These are phyloP conservation scores for Neofusicoccum laricinum DNA, from an alignment of 2,329 filamentous ascomycete genomes.

Conservation along the genomic window DNA sequence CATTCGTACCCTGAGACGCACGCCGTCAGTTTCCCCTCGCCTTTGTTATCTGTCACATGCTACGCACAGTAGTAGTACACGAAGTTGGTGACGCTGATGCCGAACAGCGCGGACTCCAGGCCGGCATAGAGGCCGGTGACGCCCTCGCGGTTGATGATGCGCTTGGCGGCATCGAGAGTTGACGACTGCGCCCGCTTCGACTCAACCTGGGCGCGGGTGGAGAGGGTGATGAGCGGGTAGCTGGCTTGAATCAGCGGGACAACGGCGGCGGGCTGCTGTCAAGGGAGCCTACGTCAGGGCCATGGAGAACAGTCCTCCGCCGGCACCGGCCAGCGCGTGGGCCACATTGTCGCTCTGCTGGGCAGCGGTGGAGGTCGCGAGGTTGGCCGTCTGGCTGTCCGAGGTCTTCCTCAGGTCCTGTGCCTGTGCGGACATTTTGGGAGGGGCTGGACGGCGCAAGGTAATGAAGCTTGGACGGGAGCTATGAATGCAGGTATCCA, in stretches of 20 bases:
- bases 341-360: constrained; percentile 96
- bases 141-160: constrained; percentile 90
- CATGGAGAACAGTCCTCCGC: constrained; percentile 94
- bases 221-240: constrained; percentile 95
- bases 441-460: background rate
- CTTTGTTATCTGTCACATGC: background rate
- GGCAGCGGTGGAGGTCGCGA: constrained; percentile 59
- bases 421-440: constrained; percentile 16
- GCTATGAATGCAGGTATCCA: background rate
- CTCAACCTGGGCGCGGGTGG: constrained; percentile 95
- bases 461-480: background rate
- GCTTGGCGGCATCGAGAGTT: constrained; percentile 76
- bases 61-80: constrained; percentile 90
- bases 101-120: constrained; percentile 90
- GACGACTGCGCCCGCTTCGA: constrained; percentile 86
- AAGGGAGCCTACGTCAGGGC: constrained; percentile 69
- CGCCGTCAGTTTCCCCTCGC: background rate
- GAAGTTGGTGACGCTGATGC: constrained; percentile 98
- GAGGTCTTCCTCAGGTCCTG: constrained; percentile 16
- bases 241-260: constrained; percentile 43
- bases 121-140: constrained; percentile 86
- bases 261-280: background rate
- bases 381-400: background rate
- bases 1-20: constrained; percentile 75
- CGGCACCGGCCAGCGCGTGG: constrained; percentile 87